Evolutionary conservation across 148 eudicot species (phyloP), one percentile per base, ranked within the genome.

Genomic region (Salicornia ramosissima): DNA sequence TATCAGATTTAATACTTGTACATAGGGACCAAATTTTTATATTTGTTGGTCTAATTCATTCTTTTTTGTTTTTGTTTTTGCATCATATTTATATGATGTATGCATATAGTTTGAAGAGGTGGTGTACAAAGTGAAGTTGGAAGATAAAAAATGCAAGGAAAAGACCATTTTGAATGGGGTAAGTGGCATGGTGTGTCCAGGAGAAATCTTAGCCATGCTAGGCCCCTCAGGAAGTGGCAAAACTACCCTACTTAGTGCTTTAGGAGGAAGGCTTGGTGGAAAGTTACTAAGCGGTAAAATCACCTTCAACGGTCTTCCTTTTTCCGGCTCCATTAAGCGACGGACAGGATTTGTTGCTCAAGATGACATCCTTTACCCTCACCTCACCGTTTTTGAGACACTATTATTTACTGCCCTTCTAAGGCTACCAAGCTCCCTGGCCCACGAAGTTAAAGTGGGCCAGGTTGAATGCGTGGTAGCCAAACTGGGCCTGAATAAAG

Each of bases 171-270:
- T 95, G 19, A 89, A 95, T 22, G 91, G 96, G 1, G 73, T 91
- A 55, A 89, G 91, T 18, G 99, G 99, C 5, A 86, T 70, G 69
- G 99, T 91, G 16, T 75, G 77, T 46, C 96, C 97, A 1, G 97
- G 99, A 59, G 99, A 95, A 63, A 83, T 95, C 30, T 83, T 95
- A 47, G 99, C 97, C 15, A 95, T 95, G 99, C 70, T 95, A 25
- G 99, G 99, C 3, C 99, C 99, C 21, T 95, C 99, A 0, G 99
- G 99, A 47, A 95, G 99, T 43, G 99, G 99, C 25, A 95, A 95
- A 79, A 95, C 99, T 51, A 95, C 99, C 57, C 83, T 95, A 64
- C 86, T 95, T 1, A 91, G 96, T 36, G 97, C 99, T 42, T 86
- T 95, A 0, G 99, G 96, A 25, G 99, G 99, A n/a, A 90, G 99